These are phyloP conservation scores for Artemisia tridentata DNA, from an alignment of 129 eudicot species.

Conservation along the genomic window DNA sequence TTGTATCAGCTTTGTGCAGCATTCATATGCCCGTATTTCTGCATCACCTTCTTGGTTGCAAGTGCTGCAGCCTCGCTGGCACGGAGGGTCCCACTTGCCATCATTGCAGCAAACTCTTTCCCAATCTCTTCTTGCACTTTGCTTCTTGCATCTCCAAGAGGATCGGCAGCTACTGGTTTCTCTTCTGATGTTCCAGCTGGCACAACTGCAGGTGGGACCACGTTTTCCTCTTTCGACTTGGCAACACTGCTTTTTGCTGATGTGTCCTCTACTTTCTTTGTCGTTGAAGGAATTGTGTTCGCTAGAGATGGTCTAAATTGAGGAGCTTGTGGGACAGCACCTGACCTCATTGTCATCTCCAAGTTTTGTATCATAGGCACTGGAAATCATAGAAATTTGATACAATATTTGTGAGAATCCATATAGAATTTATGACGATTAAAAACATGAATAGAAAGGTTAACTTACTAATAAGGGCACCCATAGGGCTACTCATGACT, in stretches of 20 bases:
- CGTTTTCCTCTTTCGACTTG: background rate
- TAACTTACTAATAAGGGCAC: conserved; percentile 71
- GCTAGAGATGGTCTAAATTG: conserved; percentile 57
- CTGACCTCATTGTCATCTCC: conserved; percentile 74
- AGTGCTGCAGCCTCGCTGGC: conserved; percentile 96
- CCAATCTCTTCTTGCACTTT: conserved; percentile 83
- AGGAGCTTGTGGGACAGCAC: conserved; percentile 92
- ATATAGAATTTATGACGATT: background rate
- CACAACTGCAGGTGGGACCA: conserved; percentile 36
- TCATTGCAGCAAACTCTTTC: conserved; percentile 67
- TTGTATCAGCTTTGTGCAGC: conserved; percentile 56
- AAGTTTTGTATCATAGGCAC: conserved; percentile 97
- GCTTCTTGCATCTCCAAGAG: conserved; percentile 74
- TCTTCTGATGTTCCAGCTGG: conserved; percentile 36
- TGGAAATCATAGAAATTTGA: conserved; percentile 25
- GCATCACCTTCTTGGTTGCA: conserved; percentile 84
- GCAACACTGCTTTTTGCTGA: conserved; percentile 23
- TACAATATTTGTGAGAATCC: conserved; percentile 1
- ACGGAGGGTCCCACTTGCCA: conserved; percentile 81
- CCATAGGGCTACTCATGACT: conserved; percentile 89
- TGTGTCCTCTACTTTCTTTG: conserved; percentile 12
- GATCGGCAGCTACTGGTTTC: conserved; percentile 42
- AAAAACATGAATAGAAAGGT: background rate
- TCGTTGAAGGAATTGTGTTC: conserved; percentile 21
- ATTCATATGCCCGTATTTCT: conserved; percentile 56